Base-by-base conservation (phyloP, 768 basidiomycete species). In the Pisolithus albus region DNA sequence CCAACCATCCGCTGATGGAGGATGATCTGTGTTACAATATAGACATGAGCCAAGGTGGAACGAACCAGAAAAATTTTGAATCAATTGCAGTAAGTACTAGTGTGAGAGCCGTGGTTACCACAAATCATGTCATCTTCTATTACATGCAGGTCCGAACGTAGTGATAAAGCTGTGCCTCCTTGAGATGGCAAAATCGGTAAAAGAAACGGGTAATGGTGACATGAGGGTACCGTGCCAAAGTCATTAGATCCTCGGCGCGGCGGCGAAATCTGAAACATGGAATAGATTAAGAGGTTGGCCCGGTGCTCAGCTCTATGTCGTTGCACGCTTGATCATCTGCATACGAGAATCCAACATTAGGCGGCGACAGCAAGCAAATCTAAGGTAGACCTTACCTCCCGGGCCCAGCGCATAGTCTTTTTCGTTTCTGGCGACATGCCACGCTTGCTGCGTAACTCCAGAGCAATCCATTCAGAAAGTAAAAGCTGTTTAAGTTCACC, bases 341-440 rank as follows among this genome's bases (percentile, higher is more conserved):
- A 48, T 53, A 19, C 37, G 32, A 18, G 32, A 23, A 39, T 13
- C 48, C 54, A 39, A 36, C 10, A 24, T 36, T 9, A 49, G 40
- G 54, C 38, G 24, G 7, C 13, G 6, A 4, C 37, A n/a, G 5
- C n/a, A 3, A 10, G 9, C 6, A 32, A 7, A 21, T 30, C 5
- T 4, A 7, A 36, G 34, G 8, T 7, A 4, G 7, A 30, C 66
- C 81, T 49, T 57, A 93, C 92, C 81, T 96, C 92, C 49, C 88
- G 81, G 18, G 93, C 92, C 92, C 93, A 96, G 55, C 89, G 86
- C 72, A 92, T 75, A 3, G 88, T 91, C 76, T 84, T 88, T 80
- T 86, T 92, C 36, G 86, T 86, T 58, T 93, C 90, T 39, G 75
- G 68, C 7, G 81, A 78, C 73, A 86, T 82, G 21, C 89, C 83